Evolutionary conservation across 225 moss, liverwort and hornwort species (phyloP).

Genomic region (Climacium dendroides): DNA sequence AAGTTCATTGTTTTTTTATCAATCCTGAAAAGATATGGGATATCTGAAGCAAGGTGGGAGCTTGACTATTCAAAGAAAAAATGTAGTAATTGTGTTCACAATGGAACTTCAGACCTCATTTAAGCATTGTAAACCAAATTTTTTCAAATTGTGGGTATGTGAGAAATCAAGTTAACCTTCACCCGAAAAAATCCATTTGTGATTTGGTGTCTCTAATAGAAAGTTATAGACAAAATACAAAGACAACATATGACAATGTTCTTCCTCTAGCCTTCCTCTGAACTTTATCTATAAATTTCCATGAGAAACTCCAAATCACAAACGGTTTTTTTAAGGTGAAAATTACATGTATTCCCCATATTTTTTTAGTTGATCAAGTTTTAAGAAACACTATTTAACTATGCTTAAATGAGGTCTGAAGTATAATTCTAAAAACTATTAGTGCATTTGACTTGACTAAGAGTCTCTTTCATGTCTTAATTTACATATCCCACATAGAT

Average conservation of each 20-base stretch:
- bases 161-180: too few relatives aligned
- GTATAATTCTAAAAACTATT: rapidly evolving
- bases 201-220: neutral
- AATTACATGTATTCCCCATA: rapidly evolving
- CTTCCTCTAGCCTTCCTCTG: rapidly evolving
- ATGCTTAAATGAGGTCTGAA: neutral
- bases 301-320: neutral
- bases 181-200: rapidly evolving
- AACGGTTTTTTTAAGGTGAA: rapidly evolving
- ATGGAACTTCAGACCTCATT: neutral
- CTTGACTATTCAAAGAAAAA: neutral
- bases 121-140: too few relatives aligned
- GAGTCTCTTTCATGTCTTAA: neutral
- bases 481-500: neutral
- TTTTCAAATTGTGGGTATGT: too few relatives aligned
- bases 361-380: neutral
- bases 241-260: neutral
- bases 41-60: neutral
- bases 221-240: neutral
- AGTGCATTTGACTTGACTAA: neutral
- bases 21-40: neutral
- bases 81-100: too few relatives aligned
- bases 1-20: neutral
- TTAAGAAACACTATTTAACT: neutral
- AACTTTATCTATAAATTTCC: neutral